Evolutionary conservation across 306 rosid genomes (phyloP).

Genomic region (Echinosophora koreensis): DNA sequence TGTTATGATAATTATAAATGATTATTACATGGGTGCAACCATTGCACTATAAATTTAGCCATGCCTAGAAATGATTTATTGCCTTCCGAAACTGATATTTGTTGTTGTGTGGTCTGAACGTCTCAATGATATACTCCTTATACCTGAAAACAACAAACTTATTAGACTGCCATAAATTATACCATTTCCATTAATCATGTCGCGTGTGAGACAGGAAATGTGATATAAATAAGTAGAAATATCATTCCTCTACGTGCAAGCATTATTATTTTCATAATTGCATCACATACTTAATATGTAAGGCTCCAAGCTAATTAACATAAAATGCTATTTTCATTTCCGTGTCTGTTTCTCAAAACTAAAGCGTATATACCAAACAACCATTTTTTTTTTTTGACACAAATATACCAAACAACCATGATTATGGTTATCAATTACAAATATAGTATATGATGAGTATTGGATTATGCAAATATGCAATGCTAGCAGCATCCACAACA

Average conservation of each 20-base stretch:
- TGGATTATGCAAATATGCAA: conserved; percentile 7
- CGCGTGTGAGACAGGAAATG: neutral
- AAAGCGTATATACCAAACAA: neutral
- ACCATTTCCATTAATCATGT: neutral
- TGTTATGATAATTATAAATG: neutral
- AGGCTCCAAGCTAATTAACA: conserved; percentile 1
- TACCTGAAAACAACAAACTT: neutral
- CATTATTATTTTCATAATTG: conserved; percentile 37
- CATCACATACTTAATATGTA: conserved; percentile 36
- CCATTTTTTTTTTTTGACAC: no score
- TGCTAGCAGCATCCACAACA: neutral
- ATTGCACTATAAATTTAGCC: neutral
- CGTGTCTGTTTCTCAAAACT: neutral
- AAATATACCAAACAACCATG: neutral
- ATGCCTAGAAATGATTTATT: neutral
- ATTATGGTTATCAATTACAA: neutral
- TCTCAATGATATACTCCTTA: neutral
- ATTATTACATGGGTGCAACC: neutral
- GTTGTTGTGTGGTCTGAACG: neutral
- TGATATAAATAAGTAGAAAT: neutral
- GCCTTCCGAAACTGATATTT: neutral
- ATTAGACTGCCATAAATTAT: neutral
- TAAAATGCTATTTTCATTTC: neutral
- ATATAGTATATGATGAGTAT: neutral
- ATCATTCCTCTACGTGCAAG: conserved; percentile 37